phyloP scores from a whole-genome alignment of 768 basidiomycete species.

The Lactarius quietus region DNA sequence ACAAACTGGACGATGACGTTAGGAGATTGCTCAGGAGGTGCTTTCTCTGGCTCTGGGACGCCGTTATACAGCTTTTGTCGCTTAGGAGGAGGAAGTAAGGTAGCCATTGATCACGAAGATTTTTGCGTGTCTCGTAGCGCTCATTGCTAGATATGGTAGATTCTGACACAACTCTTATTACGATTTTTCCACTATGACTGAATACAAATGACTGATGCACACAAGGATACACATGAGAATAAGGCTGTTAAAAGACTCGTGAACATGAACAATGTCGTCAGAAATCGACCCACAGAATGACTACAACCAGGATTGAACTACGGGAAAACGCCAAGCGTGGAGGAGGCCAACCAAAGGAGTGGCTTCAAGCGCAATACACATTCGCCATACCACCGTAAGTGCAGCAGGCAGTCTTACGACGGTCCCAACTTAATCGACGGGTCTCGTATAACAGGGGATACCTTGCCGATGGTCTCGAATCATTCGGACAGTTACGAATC shows the following conservation, averaged over 20 bases:
- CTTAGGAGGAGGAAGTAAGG: constrained; percentile 84
- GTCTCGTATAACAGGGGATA: constrained; percentile 41
- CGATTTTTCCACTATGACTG: background rate
- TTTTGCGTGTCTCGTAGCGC: background rate
- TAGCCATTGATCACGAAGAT: constrained; percentile 54
- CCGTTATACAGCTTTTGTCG: constrained; percentile 81
- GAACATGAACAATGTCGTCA: constrained; percentile 3
- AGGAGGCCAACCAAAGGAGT: constrained; percentile 36
- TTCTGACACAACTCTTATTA: constrained; percentile 14
- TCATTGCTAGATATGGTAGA: background rate
- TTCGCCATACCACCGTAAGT: constrained; percentile 67
- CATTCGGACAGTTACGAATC: constrained; percentile 75
- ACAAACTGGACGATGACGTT: constrained; percentile 91
- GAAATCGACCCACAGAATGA: background rate
- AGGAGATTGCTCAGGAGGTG: constrained; percentile 45
- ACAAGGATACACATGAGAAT: no score
- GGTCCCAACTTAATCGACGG: background rate
- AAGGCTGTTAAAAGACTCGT: no score
- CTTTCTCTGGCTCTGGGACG: constrained; percentile 58
- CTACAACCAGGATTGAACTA: constrained; percentile 10
- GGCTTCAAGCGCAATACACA: constrained; percentile 61
- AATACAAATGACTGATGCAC: constrained; percentile 2
- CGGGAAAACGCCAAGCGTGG: constrained; percentile 22
- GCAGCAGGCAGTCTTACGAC: no score
- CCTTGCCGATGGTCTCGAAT: constrained; percentile 50